phyloP scores from a whole-genome alignment of 352 stramenopile species.

The Phytopythium chamaehyphon region DNA sequence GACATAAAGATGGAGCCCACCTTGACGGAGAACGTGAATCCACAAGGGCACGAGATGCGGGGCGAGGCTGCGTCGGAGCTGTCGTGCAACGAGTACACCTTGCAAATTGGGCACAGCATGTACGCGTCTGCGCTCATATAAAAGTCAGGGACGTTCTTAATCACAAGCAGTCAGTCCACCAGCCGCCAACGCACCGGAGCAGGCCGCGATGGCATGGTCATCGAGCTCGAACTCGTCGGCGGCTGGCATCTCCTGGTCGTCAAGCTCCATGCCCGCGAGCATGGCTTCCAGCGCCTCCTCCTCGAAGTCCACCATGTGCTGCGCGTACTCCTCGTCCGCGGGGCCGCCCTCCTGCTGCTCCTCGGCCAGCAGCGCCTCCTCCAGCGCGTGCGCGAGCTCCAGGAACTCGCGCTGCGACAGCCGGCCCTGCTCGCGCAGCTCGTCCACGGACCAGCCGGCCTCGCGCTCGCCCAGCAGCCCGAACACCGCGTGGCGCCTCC shows the following conservation, averaged over 20 bases:
- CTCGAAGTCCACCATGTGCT: slow-evolving; percentile 68
- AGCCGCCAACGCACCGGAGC: slow-evolving; percentile 1
- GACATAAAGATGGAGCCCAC: slow-evolving; percentile 1
- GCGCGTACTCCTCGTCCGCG: slow-evolving; percentile 29
- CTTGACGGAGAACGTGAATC: slow-evolving; percentile 46
- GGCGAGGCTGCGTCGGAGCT: slow-evolving; percentile 9
- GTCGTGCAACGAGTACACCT: slow-evolving; percentile 29
- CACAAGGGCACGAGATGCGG: slow-evolving; percentile 40
- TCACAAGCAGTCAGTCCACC: no score
- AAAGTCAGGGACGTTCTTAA: background rate
- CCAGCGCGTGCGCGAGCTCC: slow-evolving; percentile 68
- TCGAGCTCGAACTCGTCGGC: slow-evolving; percentile 9
- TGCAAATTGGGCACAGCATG: slow-evolving; percentile 55
- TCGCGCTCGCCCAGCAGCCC: slow-evolving; percentile 15
- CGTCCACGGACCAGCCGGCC: slow-evolving; percentile 46
- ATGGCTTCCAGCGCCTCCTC: slow-evolving; percentile 66
- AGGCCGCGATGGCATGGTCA: background rate
- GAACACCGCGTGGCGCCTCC: slow-evolving; percentile 30
- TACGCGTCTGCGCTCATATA: slow-evolving; percentile 8
- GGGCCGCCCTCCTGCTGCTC: slow-evolving; percentile 16
- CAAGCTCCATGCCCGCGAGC: slow-evolving; percentile 57
- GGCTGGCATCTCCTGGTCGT: slow-evolving; percentile 11
- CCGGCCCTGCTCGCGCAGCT: slow-evolving; percentile 51
- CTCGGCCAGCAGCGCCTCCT: slow-evolving; percentile 59
- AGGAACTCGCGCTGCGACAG: slow-evolving; percentile 70